Base-by-base conservation (phyloP, 2,329 filamentous ascomycete species). In the Elsinoe arachidis region DNA sequence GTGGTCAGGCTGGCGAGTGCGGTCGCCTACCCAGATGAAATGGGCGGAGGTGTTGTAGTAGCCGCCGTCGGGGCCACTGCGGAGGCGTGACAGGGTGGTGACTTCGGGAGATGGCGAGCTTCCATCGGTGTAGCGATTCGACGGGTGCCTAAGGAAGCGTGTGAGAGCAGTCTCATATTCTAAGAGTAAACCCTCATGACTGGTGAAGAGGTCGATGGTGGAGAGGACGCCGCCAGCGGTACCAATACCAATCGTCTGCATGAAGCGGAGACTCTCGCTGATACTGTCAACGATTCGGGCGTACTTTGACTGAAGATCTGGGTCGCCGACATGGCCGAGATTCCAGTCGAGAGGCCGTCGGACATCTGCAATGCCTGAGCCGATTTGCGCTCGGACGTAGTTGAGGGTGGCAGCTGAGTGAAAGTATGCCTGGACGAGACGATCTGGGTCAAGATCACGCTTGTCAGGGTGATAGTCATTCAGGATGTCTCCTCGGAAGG, bases 11-110 rank as follows among this genome's bases (percentile, higher is more conserved):
- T 97, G 92, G 47, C 93, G 84, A 1, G 93, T 99, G 63, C 93
- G 88, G 72, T 99, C 93, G 56, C 93, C 93, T 65, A 99, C 95
- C 93, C 93, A 99, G 70, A 99, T 81, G 76, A 99, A 97, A 70
- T 99, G 93, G 0, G 90, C 89, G 3, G 90, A 95, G 0, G 92
- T 97, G 73, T 96, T 87, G 76, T 95, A 97, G 80, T 88, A 95
- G 39, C 54, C 54, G 33, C 54, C 43, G 21, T 49, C 54, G 1
- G 43, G 54, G 66, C 85, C 84, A 66, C 81, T 82, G 14, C 72
- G 69, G 2, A 44, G 14, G 10, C 53, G 53, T 9, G 37, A 33
- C 2, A 55, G 21, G 3, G 49, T 19, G 10, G 62, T 60, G 26
- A 59, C 43, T 62, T 54, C 30, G 63, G 63, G 15, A n/a, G 41